Evolutionary conservation across 2,329 filamentous ascomycete species (phyloP).

Genomic region (Plenodomus lindquistii): DNA sequence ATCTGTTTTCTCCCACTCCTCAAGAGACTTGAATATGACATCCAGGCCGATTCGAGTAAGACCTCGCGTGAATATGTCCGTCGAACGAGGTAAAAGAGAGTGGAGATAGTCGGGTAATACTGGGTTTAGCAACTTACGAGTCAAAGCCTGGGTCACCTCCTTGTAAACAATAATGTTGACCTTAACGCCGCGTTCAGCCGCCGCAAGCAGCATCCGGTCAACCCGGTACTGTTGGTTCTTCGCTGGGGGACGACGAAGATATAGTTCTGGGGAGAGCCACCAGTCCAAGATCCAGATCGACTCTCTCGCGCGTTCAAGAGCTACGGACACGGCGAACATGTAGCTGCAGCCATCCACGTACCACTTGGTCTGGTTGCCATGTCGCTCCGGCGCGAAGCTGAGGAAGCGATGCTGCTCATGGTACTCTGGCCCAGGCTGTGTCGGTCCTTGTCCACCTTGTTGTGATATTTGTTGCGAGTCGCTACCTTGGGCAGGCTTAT

Average conservation of each 20-base stretch:
- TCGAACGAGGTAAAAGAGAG: slow-evolving; percentile 48
- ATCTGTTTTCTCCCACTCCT: slow-evolving; percentile 51
- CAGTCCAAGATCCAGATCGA: slow-evolving; percentile 84
- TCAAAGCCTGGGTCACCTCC: slow-evolving; percentile 76
- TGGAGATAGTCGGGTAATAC: slow-evolving; percentile 49
- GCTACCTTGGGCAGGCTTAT: slow-evolving; percentile 45
- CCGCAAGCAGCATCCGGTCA: slow-evolving; percentile 79
- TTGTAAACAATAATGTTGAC: slow-evolving; percentile 91
- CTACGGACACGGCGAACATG: slow-evolving; percentile 81
- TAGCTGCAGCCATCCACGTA: slow-evolving; percentile 73
- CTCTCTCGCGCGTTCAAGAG: slow-evolving; percentile 75
- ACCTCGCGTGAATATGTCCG: slow-evolving; percentile 46
- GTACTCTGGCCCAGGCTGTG: slow-evolving; percentile 42
- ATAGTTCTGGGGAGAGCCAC: slow-evolving; percentile 90
- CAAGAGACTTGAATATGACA: slow-evolving; percentile 51
- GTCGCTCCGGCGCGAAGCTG: slow-evolving; percentile 73
- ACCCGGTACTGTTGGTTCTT: slow-evolving; percentile 82
- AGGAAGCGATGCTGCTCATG: slow-evolving; percentile 56
- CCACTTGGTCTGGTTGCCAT: slow-evolving; percentile 79
- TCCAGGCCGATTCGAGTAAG: slow-evolving; percentile 48
- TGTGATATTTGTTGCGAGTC: not conserved
- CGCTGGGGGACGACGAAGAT: slow-evolving; percentile 79
- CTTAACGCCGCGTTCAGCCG: slow-evolving; percentile 81
- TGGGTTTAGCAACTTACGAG: slow-evolving; percentile 63
- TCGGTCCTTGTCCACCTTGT: slow-evolving; percentile 21